A percentile compares a stretch with the other conserved stretches of the same genome.
phyloP scores from a whole-genome alignment of 2,329 filamentous ascomycete genomes.

The Phyllosticta capitalensis region DNA sequence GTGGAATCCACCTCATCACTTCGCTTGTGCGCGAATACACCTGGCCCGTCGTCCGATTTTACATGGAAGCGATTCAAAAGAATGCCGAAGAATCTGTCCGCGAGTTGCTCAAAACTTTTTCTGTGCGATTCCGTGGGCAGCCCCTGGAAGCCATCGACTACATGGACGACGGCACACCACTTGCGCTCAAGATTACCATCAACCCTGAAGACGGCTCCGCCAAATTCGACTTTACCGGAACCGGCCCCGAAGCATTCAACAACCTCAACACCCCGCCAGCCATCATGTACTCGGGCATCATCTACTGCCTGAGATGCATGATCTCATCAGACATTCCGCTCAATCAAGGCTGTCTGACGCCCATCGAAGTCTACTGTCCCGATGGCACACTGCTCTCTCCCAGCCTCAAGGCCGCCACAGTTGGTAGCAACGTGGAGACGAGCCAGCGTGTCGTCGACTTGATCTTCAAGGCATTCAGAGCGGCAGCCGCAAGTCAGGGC shows the following conservation, averaged over 20 bases:
- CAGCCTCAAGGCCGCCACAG: conserved; percentile 23
- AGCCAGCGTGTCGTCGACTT: conserved; percentile 18
- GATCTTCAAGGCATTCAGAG: conserved; percentile 16
- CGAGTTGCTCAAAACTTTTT: conserved; percentile 17
- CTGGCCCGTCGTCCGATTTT: conserved; percentile 28
- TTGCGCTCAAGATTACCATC: conserved; percentile 13
- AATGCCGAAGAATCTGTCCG: conserved; percentile 29
- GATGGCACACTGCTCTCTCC: conserved; percentile 27
- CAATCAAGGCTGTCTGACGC: conserved; percentile 31
- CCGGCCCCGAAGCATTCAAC: conserved; percentile 12
- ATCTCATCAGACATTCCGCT: conserved; percentile 30
- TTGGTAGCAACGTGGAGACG: conserved; percentile 12
- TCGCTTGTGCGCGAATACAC: conserved; percentile 28
- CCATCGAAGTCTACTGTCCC: conserved; percentile 28
- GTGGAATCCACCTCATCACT: conserved; percentile 28
- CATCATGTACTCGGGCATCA: conserved; percentile 48
- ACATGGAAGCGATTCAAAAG: conserved; percentile 32
- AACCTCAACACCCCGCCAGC: conserved; percentile 16
- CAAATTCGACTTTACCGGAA: conserved; percentile 14
- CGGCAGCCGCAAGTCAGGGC: conserved; percentile 15
- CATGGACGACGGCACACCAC: conserved; percentile 14
- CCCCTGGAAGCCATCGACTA: conserved; percentile 10
- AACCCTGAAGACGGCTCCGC: conserved; percentile 10
- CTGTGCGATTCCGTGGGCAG: conserved; percentile 3
- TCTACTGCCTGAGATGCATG: conserved; percentile 31